phyloP scores from a whole-genome alignment of 2,329 filamentous ascomycete genomes.

The Sclerotinia spermophila region DNA sequence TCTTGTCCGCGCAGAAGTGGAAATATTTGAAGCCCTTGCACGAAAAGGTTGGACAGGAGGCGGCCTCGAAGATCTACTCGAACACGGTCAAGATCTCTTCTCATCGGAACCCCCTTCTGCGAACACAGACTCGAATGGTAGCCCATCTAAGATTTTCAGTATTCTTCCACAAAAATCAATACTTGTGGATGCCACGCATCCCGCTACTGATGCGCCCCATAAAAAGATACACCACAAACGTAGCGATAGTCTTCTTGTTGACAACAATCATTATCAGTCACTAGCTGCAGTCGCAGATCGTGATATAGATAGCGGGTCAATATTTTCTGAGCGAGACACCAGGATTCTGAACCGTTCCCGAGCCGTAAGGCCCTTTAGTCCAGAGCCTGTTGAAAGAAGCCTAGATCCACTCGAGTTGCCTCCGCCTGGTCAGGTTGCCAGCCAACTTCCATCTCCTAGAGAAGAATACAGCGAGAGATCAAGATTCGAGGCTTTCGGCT shows the following conservation, averaged over 20 bases:
- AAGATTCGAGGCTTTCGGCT: not conserved
- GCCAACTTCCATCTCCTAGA: not conserved
- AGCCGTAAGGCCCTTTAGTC: constrained; percentile 57
- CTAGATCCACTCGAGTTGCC: constrained; percentile 27
- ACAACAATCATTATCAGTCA: constrained; percentile 55
- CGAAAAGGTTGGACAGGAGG: constrained; percentile 66
- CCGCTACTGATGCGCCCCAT: constrained; percentile 26
- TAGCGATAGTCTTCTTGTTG: constrained; percentile 53
- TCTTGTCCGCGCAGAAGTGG: constrained; percentile 64
- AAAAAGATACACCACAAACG: constrained; percentile 41
- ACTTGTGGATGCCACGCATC: constrained; percentile 49
- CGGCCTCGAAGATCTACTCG: constrained; percentile 62
- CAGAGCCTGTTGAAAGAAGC: constrained; percentile 37
- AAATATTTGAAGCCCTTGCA: constrained; percentile 65
- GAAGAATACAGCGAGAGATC: constrained; percentile 11
- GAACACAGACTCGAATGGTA: constrained; percentile 39
- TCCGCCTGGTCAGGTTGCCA: constrained; percentile 1
- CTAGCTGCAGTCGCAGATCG: constrained; percentile 45
- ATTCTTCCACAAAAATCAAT: constrained; percentile 63
- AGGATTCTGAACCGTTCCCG: constrained; percentile 48
- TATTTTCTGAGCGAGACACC: constrained; percentile 47
- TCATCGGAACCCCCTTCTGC: constrained; percentile 42
- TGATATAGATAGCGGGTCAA: constrained; percentile 44
- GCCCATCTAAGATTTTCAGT: constrained; percentile 53
- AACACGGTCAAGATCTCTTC: constrained; percentile 61